Base-by-base conservation (phyloP, 2,329 filamentous ascomycete genomes). In the Lasiodiplodia citricola region DNA sequence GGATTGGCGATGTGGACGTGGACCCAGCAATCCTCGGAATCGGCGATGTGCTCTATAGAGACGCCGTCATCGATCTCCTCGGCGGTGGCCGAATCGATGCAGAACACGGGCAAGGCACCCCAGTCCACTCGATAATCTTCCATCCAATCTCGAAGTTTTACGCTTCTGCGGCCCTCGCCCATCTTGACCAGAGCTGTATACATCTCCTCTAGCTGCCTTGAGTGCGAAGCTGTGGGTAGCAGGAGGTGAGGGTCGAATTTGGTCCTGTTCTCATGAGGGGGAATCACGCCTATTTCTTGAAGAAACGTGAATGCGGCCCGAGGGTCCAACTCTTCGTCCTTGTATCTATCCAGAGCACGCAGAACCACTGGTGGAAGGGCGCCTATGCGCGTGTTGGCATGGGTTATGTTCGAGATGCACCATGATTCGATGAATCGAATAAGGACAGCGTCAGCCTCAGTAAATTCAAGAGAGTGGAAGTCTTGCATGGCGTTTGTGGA, bases 1-100 rank as follows among this genome's bases (percentile, higher is more conserved):
- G 92, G 92, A 74, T 96, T 93, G 16, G 93, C 92, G 52, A 92
- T 86, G 76, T 96, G 92, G 38, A 93, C 80, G 74, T 94, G 92
- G 37, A 95, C 82, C 92, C 92, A 96, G 74, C 87, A 88, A 72
- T 91, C 84, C 28, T 63, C 83, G 76, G 23, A 83, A 21, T 78
- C 81, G 4, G 83, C 79, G 1, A 90, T 86, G 56, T 79, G 77
- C 75, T 93, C 90, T 8, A 96, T 75, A 0, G 92, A 95, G 10
- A 96, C 80, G 1, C 90, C 92, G 75, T 96, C 92, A 72, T 96
- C 92, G 69, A 96, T 91, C 73, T 95, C 89, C 35, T 86, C 82
- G 0, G 93, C 91, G 44, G 80, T 80, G 23, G 84, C 83, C 35
- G 87, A 85, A 74, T 96, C 92, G 70, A 96, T 92, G 72, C 91